Conservation (phyloP, 257 asterid genomes). For the Cynanchum wilfordii region DNA sequence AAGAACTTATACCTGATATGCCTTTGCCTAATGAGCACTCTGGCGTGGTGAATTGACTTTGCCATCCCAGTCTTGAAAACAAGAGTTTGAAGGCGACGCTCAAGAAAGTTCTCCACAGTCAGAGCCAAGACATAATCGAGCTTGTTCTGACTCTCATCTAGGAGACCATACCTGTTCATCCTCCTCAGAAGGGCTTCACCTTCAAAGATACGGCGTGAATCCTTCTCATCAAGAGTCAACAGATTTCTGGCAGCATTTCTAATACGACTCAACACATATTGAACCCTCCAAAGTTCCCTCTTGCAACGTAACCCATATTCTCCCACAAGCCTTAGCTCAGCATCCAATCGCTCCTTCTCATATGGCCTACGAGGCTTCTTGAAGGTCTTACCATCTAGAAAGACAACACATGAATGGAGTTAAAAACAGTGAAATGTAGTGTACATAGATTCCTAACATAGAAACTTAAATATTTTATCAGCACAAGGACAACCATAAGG, state of each 20-base stretch:
- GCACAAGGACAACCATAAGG: neutral
- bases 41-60: slow-evolving; percentile 48
- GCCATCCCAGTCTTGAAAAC: slow-evolving; percentile 49
- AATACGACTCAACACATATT: slow-evolving; percentile 56
- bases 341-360: slow-evolving; percentile 67
- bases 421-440: no score
- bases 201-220: slow-evolving; percentile 62
- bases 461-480: neutral
- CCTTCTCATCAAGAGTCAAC: slow-evolving; percentile 62
- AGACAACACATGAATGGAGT: neutral
- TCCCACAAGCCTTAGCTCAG: slow-evolving; percentile 66
- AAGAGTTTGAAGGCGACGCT: slow-evolving; percentile 40
- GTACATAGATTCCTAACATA: neutral
- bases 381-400: slow-evolving; percentile 58
- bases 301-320: slow-evolving; percentile 61
- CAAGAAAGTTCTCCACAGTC: slow-evolving; percentile 46
- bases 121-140: slow-evolving; percentile 46
- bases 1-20: slow-evolving; percentile 33
- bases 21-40: slow-evolving; percentile 49
- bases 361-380: slow-evolving; percentile 67
- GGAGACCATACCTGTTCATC: slow-evolving; percentile 48
- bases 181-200: slow-evolving; percentile 68
- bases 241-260: slow-evolving; percentile 58
- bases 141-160: slow-evolving; percentile 45
- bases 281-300: slow-evolving; percentile 72